Percentiles rank a stretch among this genome's conserved stretches.
These are phyloP conservation scores for Syzygium jambos DNA, from an alignment of 345 rosid genomes.

Conservation along the genomic window DNA sequence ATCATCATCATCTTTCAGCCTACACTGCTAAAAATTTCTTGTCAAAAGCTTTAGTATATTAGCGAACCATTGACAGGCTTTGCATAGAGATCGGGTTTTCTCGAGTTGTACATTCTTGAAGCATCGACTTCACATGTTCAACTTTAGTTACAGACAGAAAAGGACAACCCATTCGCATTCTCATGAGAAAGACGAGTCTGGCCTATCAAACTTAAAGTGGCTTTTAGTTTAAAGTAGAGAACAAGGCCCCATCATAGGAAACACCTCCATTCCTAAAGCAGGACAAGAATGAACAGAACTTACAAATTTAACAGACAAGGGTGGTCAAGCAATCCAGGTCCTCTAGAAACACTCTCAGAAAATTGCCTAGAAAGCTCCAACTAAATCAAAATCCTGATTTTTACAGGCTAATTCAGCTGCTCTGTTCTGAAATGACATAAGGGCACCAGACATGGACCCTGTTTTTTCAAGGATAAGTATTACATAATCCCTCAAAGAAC, in stretches of 20 bases:
- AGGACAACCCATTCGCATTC: neutral
- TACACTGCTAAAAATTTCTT: neutral
- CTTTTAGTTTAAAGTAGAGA: neutral
- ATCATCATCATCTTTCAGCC: neutral
- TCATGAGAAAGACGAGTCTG: neutral
- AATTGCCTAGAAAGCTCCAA: neutral
- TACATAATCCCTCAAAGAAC: neutral
- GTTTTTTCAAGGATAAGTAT: neutral
- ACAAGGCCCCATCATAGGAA: neutral
- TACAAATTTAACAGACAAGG: neutral
- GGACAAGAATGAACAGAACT: neutral
- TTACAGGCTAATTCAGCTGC: neutral
- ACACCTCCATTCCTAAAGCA: neutral
- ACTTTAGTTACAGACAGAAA: neutral
- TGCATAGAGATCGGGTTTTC: neutral
- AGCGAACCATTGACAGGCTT: neutral
- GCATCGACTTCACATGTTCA: neutral
- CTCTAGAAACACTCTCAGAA: neutral
- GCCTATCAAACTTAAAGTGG: neutral
- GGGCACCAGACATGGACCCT: neutral
- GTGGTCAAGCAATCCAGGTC: neutral
- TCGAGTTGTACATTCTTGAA: neutral
- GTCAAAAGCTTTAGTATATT: neutral
- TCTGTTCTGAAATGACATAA: neutral
- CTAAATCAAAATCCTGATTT: neutral